Conservation (phyloP, 2,329 filamentous ascomycete genomes). For the Sordariomycetes sp. region DNA sequence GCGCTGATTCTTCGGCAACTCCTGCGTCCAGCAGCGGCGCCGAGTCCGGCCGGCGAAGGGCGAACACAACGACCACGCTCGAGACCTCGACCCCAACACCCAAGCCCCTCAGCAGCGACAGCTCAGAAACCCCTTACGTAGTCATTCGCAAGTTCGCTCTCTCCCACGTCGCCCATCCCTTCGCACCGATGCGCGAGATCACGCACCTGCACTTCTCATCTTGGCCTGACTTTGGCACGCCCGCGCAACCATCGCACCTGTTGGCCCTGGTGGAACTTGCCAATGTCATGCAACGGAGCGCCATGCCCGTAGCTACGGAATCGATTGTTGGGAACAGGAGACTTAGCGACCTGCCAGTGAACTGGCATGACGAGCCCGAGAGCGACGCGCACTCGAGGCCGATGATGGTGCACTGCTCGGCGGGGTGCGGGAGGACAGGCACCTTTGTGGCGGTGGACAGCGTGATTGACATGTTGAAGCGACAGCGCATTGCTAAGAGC, state of each 20-base stretch:
- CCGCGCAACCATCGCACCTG: constrained; percentile 79
- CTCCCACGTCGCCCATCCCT: constrained; percentile 67
- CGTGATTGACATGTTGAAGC: constrained; percentile 92
- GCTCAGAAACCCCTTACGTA: constrained; percentile 60
- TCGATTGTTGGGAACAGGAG: constrained; percentile 21
- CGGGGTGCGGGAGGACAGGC: constrained; percentile 89
- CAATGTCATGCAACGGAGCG: constrained; percentile 60
- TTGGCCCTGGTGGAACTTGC: constrained; percentile 84
- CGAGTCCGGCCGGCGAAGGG: constrained; percentile 39
- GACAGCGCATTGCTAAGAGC: constrained; percentile 47
- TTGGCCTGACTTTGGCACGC: constrained; percentile 97
- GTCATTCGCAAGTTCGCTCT: constrained; percentile 82
- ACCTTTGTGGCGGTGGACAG: constrained; percentile 96
- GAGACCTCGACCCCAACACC: constrained; percentile 21
- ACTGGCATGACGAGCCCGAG: constrained; percentile 53
- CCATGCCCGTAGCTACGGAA: constrained; percentile 35
- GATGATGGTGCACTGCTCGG: constrained; percentile 89
- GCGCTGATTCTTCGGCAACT: constrained; percentile 23
- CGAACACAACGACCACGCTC: constrained; percentile 41
- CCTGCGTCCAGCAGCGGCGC: constrained; percentile 13
- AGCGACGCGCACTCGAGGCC: constrained; percentile 47
- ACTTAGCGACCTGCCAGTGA: constrained; percentile 22
- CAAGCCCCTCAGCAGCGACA: constrained; percentile 14
- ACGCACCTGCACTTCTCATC: constrained; percentile 89
- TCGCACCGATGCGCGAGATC: constrained; percentile 80